Percentiles rank a stretch among this genome's conserved stretches.
These are phyloP conservation scores for Phytophthora podocarpi DNA, from an alignment of 352 stramenopile species.

Conservation along the genomic window DNA sequence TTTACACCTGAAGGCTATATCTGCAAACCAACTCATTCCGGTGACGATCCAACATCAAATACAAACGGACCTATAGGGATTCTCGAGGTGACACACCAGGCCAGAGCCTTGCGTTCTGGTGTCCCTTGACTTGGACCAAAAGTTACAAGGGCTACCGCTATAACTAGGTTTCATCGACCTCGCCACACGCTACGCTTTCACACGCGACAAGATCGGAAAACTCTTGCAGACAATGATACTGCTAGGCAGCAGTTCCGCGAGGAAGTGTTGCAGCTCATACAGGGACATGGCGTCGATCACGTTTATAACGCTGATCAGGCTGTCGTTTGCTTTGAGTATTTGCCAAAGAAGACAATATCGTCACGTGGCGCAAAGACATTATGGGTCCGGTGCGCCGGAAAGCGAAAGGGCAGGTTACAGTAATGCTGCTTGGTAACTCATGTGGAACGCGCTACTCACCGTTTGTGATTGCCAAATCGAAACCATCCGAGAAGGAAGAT, in stretches of 20 bases:
- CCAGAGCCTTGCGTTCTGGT: too few species aligned
- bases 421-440: slow-evolving; percentile 36
- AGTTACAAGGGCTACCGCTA: too few species aligned
- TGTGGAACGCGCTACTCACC: slow-evolving; percentile 10
- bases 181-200: slow-evolving; percentile 6
- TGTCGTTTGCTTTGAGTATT: slow-evolving; percentile 36
- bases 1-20: too few species aligned
- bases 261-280: slow-evolving; percentile 8
- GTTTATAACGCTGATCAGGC: slow-evolving; percentile 42
- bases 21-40: too few species aligned
- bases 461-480: slow-evolving; percentile 27
- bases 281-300: slow-evolving; percentile 6
- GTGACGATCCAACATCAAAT: too few species aligned
- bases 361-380: slow-evolving; percentile 22
- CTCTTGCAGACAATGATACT: background rate
- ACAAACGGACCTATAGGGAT: too few species aligned
- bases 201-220: slow-evolving; percentile 7
- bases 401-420: slow-evolving; percentile 25
- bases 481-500: background rate
- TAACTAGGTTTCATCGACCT: too few species aligned
- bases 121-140: too few species aligned
- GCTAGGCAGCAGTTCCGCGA: background rate
- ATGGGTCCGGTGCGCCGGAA: slow-evolving; percentile 25
- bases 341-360: slow-evolving; percentile 34
- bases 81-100: too few species aligned